Base-by-base conservation (phyloP, 2,329 filamentous ascomycete genomes). In the Calonectria multiphialidica region DNA sequence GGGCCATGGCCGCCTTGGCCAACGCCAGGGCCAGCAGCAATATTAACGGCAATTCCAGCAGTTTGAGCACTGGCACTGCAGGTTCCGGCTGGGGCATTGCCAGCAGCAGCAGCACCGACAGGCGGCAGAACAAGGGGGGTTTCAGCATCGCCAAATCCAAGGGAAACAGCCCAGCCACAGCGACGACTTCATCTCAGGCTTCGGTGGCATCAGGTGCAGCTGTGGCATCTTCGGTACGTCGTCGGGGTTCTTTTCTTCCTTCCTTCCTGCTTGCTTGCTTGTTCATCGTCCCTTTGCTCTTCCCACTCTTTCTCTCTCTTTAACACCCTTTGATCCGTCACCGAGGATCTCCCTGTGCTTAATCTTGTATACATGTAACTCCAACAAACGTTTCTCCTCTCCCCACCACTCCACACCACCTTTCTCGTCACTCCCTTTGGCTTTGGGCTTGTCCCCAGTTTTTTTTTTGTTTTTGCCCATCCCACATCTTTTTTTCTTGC, bases 121-220 rank as follows among this genome's bases (percentile, higher is more conserved):
- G 49, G 44, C 23, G 40, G 15, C 44, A 37, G 12, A 64, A 37
- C 59, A 61, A 50, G 33, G 28, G 68, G 21, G 33, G 8, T 6
- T 42, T 66, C 44, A 35, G 68, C 25, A 50, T 66, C 62, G 49
- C 42, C 40, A 70, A 50, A 53, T 66, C 45, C 50, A 66, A 66
- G 30, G 44, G 68, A 30, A 55, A 42, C 53, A 28, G 65, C 42
- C 44, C 63, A 66, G 63, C 63, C 42, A 66, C 55, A 13, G 16
- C 53, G 18, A 53, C 55, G 23, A 62, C 33, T 50, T 68, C 66
- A n/a, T 40, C 7, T 35, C 35, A 49, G 18, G 35, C 25, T 13
- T 65, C 61, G 21, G 40, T 10, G 25, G 33, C 18, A 18, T 62
- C 53, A 23, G n/a, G 23, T 28, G 23, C 37, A 63, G 23, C 49